phyloP scores from a whole-genome alignment of 805 yeast genomes.

The Jamesozyma lodderae region DNA sequence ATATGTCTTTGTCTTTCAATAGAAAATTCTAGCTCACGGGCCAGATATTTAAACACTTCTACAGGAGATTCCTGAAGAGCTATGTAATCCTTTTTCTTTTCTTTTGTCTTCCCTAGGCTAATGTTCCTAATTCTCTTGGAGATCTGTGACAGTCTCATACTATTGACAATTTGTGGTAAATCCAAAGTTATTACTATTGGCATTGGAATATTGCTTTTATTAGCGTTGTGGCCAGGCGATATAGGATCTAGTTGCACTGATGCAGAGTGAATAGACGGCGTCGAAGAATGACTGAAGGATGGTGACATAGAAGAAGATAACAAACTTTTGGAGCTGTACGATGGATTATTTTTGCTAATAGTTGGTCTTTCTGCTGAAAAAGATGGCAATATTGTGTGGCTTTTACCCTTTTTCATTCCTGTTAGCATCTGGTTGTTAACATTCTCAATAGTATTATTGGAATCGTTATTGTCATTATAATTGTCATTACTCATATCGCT shows the following conservation, averaged over 20 bases:
- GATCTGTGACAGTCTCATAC: constrained; percentile 20
- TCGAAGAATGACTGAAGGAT: constrained; percentile 9
- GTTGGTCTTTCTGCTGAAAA: constrained; percentile 12
- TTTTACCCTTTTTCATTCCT: constrained; percentile 12
- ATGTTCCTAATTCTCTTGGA: background rate
- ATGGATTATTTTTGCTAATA: constrained; percentile 8
- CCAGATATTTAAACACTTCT: constrained; percentile 27
- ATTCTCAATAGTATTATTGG: constrained; percentile 1
- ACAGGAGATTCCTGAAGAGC: constrained; percentile 24
- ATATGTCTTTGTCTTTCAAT: constrained; percentile 5
- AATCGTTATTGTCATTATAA: background rate
- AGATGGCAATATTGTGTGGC: constrained; percentile 12
- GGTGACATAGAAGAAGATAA: background rate
- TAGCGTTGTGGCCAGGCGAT: constrained; percentile 3
- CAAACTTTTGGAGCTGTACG: constrained; percentile 15
- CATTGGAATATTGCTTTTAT: background rate
- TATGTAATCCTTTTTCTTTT: constrained; percentile 2
- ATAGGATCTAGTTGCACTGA: constrained; percentile 7
- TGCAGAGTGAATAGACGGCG: constrained; percentile 8
- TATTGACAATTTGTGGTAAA: constrained; percentile 24
- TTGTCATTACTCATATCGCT: background rate
- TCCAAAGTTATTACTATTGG: constrained; percentile 24
- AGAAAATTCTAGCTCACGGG: constrained; percentile 28
- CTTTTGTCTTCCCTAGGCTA: constrained; percentile 2
- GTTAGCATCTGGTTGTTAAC: background rate